Conservation (phyloP, 139 green algal species). For the Chlorella sp. region DNA sequence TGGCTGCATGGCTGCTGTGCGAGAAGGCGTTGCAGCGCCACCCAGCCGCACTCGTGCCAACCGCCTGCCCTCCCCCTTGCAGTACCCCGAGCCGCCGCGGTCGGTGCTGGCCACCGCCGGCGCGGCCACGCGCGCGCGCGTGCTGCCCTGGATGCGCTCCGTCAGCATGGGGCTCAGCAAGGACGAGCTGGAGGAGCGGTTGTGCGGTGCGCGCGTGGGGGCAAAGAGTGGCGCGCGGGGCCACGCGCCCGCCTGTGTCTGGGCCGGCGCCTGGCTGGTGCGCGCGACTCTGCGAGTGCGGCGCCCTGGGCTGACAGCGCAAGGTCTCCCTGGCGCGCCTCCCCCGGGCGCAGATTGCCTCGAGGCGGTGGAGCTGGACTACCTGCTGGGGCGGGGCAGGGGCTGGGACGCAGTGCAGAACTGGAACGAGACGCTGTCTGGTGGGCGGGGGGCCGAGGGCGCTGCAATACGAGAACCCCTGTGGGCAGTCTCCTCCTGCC, state of each 20-base stretch:
- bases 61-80: no score
- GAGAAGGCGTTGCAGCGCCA: no score
- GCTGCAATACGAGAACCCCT: no score
- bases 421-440: conserved; percentile 81
- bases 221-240: not conserved
- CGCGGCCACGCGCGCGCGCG: not conserved
- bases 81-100: conserved; percentile 80
- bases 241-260: not conserved
- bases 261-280: not conserved
- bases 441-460: no score
- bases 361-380: conserved; percentile 83
- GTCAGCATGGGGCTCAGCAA: conserved; percentile 3
- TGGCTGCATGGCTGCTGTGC: no score
- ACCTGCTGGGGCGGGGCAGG: conserved; percentile 70
- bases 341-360: conserved; percentile 68
- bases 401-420: conserved; percentile 62
- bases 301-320: not conserved
- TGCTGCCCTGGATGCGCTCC: conserved; percentile 30
- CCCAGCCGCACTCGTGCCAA: no score
- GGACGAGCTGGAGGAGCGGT: conserved; percentile 52
- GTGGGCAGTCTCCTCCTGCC: no score
- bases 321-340: no score
- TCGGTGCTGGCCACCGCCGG: conserved; percentile 54
- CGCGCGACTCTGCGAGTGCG: no score
- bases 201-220: conserved; percentile 23